Percentiles rank a stretch among this genome's conserved stretches.
Conservation (phyloP, 2,329 filamentous ascomycete species). For the Penicillium griseofulvum region DNA sequence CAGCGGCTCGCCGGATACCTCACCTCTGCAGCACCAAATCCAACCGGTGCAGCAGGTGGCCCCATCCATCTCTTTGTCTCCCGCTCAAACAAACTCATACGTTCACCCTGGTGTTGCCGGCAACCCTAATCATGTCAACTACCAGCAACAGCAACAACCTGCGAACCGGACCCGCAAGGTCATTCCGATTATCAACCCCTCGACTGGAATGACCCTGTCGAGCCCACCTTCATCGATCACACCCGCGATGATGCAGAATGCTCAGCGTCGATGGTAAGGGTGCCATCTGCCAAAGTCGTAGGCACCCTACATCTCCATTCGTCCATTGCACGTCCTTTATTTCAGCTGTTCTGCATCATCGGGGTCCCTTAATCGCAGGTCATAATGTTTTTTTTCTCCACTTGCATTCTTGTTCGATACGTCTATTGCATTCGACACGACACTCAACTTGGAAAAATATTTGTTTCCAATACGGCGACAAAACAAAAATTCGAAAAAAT, state of each 20-base stretch:
- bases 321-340: constrained; percentile 32
- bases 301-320: constrained; percentile 26
- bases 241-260: constrained; percentile 60
- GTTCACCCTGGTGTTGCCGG: constrained; percentile 68
- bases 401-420: constrained; percentile 30
- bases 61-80: constrained; percentile 70
- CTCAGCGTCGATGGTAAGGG: constrained; percentile 44
- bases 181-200: constrained; percentile 96
- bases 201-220: constrained; percentile 80
- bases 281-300: constrained; percentile 21
- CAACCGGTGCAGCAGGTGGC: constrained; percentile 71
- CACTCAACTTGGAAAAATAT: constrained; percentile 27
- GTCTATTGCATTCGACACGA: constrained; percentile 32
- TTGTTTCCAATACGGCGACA: constrained; percentile 27
- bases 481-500: constrained; percentile 27
- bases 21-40: constrained; percentile 80
- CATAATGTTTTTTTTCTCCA: constrained; percentile 30
- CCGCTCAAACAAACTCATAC: constrained; percentile 53
- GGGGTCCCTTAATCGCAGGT: constrained; percentile 35
- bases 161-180: constrained; percentile 87
- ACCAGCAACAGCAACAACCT: constrained; percentile 94
- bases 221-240: constrained; percentile 77
- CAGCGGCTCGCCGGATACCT: constrained; percentile 88
- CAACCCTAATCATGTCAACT: constrained; percentile 68
- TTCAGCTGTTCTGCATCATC: constrained; percentile 38